Evolutionary conservation across 1,139 yeast genomes (phyloP).

Genomic region (Candida labiduridarum): DNA sequence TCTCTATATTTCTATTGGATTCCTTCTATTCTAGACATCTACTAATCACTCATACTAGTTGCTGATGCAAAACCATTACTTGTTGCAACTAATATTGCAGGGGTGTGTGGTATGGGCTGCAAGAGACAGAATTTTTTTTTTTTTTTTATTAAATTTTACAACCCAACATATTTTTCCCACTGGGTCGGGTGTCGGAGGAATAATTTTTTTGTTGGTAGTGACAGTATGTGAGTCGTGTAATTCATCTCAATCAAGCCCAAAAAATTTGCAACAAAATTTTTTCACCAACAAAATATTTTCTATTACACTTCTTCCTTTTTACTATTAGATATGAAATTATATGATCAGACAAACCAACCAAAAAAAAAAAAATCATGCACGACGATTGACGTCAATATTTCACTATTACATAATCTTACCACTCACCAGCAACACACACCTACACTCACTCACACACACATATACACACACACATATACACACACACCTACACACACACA

Average conservation of each 20-base stretch:
- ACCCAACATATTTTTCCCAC: neutral
- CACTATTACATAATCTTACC: neutral
- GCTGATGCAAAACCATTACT: too few relatives aligned
- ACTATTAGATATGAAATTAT: too few relatives aligned
- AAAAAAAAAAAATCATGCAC: constrained; percentile 7
- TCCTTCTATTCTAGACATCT: too few relatives aligned
- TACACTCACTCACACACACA: too few relatives aligned
- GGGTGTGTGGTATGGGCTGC: neutral
- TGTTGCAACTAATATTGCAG: too few relatives aligned
- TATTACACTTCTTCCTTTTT: neutral
- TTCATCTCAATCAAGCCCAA: neutral
- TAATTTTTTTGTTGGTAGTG: constrained; percentile 1
- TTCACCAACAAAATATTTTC: neutral
- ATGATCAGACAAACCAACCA: neutral
- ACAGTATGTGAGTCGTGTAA: neutral
- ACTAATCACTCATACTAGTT: too few relatives aligned
- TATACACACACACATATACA: neutral
- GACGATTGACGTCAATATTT: constrained; percentile 12
- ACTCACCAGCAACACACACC: neutral
- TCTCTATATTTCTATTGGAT: too few relatives aligned
- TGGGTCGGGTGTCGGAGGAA: neutral
- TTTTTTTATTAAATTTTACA: neutral
- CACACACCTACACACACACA: too few relatives aligned
- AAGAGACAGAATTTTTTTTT: neutral
- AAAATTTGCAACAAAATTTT: constrained; percentile 1